Conservation (phyloP, 192 early-diverging fungal genomes). For the Backusella tuberculispora region DNA sequence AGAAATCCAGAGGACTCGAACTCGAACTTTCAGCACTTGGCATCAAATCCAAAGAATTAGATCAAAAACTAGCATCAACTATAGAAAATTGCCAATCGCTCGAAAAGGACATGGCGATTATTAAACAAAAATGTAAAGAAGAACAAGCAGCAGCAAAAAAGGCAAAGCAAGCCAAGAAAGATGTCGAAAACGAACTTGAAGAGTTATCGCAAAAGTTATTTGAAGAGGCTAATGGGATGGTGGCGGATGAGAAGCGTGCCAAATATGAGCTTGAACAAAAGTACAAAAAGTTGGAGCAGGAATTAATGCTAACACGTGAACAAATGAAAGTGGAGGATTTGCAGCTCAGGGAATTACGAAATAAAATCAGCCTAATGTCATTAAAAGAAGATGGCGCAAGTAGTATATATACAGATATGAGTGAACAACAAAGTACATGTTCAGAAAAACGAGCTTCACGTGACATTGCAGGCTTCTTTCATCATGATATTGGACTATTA, state of each 20-base stretch:
- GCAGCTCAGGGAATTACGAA: slow-evolving; percentile 84
- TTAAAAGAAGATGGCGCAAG: slow-evolving; percentile 31
- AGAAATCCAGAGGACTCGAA: not conserved
- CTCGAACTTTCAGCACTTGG: not conserved
- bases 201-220: slow-evolving; percentile 88
- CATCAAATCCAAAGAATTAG: slow-evolving; percentile 39
- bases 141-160: slow-evolving; percentile 83
- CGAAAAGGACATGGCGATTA: slow-evolving; percentile 64
- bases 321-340: slow-evolving; percentile 75
- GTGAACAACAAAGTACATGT: slow-evolving; percentile 62
- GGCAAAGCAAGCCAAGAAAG: slow-evolving; percentile 84
- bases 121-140: slow-evolving; percentile 78
- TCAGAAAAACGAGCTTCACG: slow-evolving; percentile 42
- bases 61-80: slow-evolving; percentile 68
- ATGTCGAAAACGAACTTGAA: slow-evolving; percentile 91
- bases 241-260: slow-evolving; percentile 74
- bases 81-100: slow-evolving; percentile 62
- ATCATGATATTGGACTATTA: not conserved
- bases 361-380: slow-evolving; percentile 70
- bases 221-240: slow-evolving; percentile 94
- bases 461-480: not conserved
- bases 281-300: slow-evolving; percentile 59
- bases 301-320: slow-evolving; percentile 63
- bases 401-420: not conserved
- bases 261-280: slow-evolving; percentile 52